Evolutionary conservation across 1,284 basidiomycete genomes (phyloP).

Genomic region (Trichosporon ovoides): DNA sequence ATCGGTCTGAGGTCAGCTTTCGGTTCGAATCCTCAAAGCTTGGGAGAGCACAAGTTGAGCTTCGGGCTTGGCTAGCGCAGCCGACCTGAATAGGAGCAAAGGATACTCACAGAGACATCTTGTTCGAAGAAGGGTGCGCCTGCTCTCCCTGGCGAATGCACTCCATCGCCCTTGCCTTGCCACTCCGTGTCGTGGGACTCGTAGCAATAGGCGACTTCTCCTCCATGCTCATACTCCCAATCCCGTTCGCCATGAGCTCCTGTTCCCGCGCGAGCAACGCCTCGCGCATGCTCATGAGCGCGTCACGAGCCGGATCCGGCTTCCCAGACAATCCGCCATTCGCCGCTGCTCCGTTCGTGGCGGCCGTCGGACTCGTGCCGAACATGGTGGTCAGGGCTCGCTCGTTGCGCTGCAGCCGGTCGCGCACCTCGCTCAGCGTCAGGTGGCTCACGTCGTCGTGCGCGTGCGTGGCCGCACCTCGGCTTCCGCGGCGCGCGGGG

Average conservation of each 20-base stretch:
- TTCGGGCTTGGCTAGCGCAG: too few relatives aligned
- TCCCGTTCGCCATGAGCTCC: conserved; percentile 30
- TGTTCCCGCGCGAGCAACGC: conserved; percentile 32
- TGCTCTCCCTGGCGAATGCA: conserved; percentile 30
- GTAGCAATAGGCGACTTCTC: not conserved
- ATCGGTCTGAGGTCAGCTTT: conserved; percentile 31
- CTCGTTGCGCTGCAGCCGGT: conserved; percentile 39
- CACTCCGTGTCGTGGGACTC: conserved; percentile 15
- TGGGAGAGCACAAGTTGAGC: too few relatives aligned
- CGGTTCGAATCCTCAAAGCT: not conserved
- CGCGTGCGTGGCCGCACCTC: not conserved
- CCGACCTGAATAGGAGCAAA: not conserved
- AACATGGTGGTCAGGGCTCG: conserved; percentile 23
- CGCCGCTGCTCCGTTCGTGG: not conserved
- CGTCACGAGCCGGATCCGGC: conserved; percentile 32
- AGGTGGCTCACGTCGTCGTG: conserved; percentile 34
- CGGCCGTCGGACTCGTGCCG: not conserved
- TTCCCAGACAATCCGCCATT: too few relatives aligned
- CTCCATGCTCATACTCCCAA: conserved; percentile 10
- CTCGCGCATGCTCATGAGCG: conserved; percentile 30
- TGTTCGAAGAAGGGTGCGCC: conserved; percentile 15
- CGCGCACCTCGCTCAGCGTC: conserved; percentile 33
- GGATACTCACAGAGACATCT: conserved; percentile 34
- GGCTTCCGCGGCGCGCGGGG: not conserved
- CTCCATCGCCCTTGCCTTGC: conserved; percentile 36